Evolutionary conservation across 306 rosid species (phyloP).

Genomic region (Prunus davidiana): DNA sequence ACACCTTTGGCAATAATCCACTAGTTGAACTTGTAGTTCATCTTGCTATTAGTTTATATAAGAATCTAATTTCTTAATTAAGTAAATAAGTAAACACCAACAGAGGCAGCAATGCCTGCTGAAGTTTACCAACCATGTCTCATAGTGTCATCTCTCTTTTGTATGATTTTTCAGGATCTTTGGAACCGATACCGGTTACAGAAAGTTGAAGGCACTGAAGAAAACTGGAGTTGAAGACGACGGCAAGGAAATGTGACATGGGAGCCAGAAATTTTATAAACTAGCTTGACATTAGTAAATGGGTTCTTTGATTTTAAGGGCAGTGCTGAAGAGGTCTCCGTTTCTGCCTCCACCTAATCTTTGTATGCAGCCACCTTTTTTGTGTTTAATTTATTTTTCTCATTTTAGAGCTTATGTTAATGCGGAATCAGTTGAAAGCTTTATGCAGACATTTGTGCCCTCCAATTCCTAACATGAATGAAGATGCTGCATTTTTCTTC

Average conservation of each 20-base stretch:
- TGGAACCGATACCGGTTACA: slow-evolving; percentile 82
- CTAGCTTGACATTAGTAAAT: slow-evolving; percentile 27
- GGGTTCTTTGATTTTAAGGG: slow-evolving; percentile 27
- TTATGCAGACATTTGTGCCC: slow-evolving; percentile 28
- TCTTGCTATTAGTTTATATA: too few species aligned
- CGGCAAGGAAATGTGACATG: slow-evolving; percentile 36
- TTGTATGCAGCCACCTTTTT: slow-evolving; percentile 22
- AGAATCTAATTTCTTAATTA: too few species aligned
- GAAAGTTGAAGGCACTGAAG: slow-evolving; percentile 78
- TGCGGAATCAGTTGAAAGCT: slow-evolving; percentile 25
- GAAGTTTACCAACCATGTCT: background rate
- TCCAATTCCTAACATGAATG: slow-evolving; percentile 24
- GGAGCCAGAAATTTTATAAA: slow-evolving; percentile 1
- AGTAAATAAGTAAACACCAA: background rate
- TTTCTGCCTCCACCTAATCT: slow-evolving; percentile 17
- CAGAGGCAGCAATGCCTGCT: background rate
- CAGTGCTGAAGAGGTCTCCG: slow-evolving; percentile 29
- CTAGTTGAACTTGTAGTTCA: too few species aligned
- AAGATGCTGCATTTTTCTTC: slow-evolving; percentile 16
- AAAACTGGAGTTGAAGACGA: slow-evolving; percentile 39
- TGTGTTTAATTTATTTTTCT: slow-evolving; percentile 32
- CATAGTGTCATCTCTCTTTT: background rate
- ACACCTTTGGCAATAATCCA: too few species aligned
- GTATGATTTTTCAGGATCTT: slow-evolving; percentile 52
- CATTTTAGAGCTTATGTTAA: slow-evolving; percentile 20